These are phyloP conservation scores for Nepenthes gracilis DNA, from an alignment of 148 eudicot species.

Conservation along the genomic window DNA sequence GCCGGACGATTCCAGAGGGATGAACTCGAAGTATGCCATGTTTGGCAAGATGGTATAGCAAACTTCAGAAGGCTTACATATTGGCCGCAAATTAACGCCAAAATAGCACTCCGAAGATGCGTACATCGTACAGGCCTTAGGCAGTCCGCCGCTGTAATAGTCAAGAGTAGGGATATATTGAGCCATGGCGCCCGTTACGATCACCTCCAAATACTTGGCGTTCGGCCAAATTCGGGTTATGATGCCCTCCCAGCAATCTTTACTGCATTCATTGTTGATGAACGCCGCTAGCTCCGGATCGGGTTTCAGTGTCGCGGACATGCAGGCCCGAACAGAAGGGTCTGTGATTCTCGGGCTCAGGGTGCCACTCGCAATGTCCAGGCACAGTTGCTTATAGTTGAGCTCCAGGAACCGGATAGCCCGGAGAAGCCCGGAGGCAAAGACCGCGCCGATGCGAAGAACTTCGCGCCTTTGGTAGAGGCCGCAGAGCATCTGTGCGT, in stretches of 20 bases:
- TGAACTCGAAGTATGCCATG: constrained; percentile 79
- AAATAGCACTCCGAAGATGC: constrained; percentile 67
- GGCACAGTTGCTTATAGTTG: constrained; percentile 38
- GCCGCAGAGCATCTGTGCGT: constrained; percentile 81
- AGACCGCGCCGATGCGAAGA: constrained; percentile 61
- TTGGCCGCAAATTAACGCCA: constrained; percentile 61
- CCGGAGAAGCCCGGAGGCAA: constrained; percentile 77
- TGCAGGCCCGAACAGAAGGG: constrained; percentile 27
- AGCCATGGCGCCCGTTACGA: constrained; percentile 68
- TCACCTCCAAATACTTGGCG: constrained; percentile 60
- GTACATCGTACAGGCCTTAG: constrained; percentile 54
- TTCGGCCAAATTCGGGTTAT: constrained; percentile 74
- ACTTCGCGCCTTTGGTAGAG: constrained; percentile 45
- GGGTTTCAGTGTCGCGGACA: constrained; percentile 35
- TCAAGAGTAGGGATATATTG: constrained; percentile 64
- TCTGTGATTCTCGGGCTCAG: constrained; percentile 37
- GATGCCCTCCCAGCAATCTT: constrained; percentile 70
- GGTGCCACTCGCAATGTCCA: constrained; percentile 36
- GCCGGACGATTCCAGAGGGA: constrained; percentile 31
- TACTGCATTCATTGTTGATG: constrained; percentile 29
- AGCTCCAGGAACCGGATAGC: constrained; percentile 65
- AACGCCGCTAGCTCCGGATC: constrained; percentile 39
- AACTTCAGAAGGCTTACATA: constrained; percentile 54
- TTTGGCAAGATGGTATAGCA: constrained; percentile 79
- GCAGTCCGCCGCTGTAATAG: constrained; percentile 63